Base-by-base conservation (phyloP, 352 stramenopile species). In the Phytophthora parvispora region DNA sequence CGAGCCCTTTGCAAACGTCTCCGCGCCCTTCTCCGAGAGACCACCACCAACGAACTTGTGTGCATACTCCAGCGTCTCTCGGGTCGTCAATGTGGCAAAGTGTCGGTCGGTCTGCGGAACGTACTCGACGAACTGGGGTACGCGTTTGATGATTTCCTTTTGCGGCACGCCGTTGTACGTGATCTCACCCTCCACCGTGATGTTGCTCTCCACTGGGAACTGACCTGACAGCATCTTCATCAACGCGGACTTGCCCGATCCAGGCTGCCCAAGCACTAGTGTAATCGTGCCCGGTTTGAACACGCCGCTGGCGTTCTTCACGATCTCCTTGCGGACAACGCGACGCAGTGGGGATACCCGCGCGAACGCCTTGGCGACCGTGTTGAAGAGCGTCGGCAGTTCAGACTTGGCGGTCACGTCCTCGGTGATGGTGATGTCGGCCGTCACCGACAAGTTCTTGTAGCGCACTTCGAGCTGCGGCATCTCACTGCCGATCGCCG, bases 301-400 rank as follows among this genome's bases (percentile, higher is more conserved):
- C 31, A 69, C 47, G 1, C 72, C 74, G 28, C 53, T 77, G 13
- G 75, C 29, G 58, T 77, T 67, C 31, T 74, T 78, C 36, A 83
- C 65, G 42, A 84, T 63, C 20, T 74, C 52, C 25, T 84, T 84
- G n/a, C 53, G 69, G 49, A 75, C 68, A 25, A 70, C 43, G 64
- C 69, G 29, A 67, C 12, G 63, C 38, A 22, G 69, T 81, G 29
- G 53, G 47, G 20, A 36, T 53, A 28, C n/a, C n/a, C n/a, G n/a
- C n/a, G 60, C 50, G 16, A 67, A 10, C 15, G 36, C 20, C 0
- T 50, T 49, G 2, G 49, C 50, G 27, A 67, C 36, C 5, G 51
- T 31, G 25, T 68, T 68, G 51, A 51, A 55, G 86, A 86, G 58
- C 34, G 77, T 86, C 16, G 80, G 74, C 24, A 87, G 69, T 54